phyloP scores from a whole-genome alignment of 306 rosid species.

The Quercus glauca region DNA sequence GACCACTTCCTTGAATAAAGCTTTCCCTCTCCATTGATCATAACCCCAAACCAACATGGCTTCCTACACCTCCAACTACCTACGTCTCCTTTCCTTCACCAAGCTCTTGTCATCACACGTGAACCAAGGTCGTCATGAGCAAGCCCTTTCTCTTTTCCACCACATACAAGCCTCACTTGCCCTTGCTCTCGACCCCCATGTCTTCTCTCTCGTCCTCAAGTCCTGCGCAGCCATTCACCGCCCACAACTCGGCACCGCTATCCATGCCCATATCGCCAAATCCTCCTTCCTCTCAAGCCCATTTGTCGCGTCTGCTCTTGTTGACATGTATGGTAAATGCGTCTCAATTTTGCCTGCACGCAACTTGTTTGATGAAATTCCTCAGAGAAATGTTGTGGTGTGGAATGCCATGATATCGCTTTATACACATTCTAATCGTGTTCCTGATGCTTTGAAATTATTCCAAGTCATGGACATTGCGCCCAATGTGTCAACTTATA shows the following conservation, averaged over 20 bases:
- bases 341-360: conserved; percentile 43
- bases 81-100: conserved; percentile 45
- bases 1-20: no score
- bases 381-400: conserved; percentile 50
- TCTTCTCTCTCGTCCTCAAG: conserved; percentile 71
- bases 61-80: conserved; percentile 30
- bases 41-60: conserved; percentile 29
- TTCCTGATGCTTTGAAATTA: conserved; percentile 37
- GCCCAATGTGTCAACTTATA: conserved; percentile 56
- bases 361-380: conserved; percentile 62
- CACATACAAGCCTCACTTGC: conserved; percentile 52
- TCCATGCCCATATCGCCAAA: conserved; percentile 61
- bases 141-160: conserved; percentile 59
- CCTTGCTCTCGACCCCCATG: conserved; percentile 65
- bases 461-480: conserved; percentile 48
- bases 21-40: no score
- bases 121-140: conserved; percentile 45
- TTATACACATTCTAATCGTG: conserved; percentile 28
- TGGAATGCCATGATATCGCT: conserved; percentile 70
- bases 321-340: conserved; percentile 61
- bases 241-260: conserved; percentile 56
- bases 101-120: conserved; percentile 49
- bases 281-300: conserved; percentile 48
- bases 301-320: conserved; percentile 50
- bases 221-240: conserved; percentile 60